These are phyloP conservation scores for Trichoderma gamsii DNA, from an alignment of 495 filamentous ascomycete species.

Conservation along the genomic window DNA sequence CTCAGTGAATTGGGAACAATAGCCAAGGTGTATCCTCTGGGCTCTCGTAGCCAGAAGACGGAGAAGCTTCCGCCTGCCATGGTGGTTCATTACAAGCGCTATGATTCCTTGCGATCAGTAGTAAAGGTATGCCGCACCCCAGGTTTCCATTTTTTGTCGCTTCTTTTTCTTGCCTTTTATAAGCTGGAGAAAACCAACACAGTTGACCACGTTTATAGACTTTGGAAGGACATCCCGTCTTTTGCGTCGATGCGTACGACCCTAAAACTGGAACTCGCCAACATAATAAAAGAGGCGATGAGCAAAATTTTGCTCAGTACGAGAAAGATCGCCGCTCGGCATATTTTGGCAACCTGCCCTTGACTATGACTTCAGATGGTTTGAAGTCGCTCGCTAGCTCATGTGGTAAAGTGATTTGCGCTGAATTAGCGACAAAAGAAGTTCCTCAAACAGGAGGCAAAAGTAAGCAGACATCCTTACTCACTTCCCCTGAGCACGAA, in stretches of 20 bases:
- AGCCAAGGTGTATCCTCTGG: slow-evolving; percentile 27
- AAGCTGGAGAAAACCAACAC: background rate
- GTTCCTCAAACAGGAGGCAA: slow-evolving; percentile 23
- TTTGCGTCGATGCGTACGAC: background rate
- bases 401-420: slow-evolving; percentile 36
- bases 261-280: slow-evolving; percentile 18
- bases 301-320: slow-evolving; percentile 34
- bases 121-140: slow-evolving; percentile 29
- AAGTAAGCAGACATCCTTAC: slow-evolving; percentile 26
- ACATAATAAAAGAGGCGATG: slow-evolving; percentile 27
- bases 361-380: slow-evolving; percentile 30
- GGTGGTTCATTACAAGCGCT: slow-evolving; percentile 45
- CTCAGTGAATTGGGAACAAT: slow-evolving; percentile 38
- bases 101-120: slow-evolving; percentile 36
- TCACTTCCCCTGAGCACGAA: background rate
- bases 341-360: slow-evolving; percentile 46
- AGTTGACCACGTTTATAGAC: slow-evolving; percentile 14
- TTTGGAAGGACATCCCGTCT: slow-evolving; percentile 1
- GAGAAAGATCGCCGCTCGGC: slow-evolving; percentile 45
- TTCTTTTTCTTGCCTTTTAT: slow-evolving; percentile 16
- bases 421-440: slow-evolving; percentile 36
- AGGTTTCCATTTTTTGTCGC: background rate
- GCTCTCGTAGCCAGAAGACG: slow-evolving; percentile 22
- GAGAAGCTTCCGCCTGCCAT: slow-evolving; percentile 41
- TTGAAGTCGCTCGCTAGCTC: slow-evolving; percentile 33